A percentile compares a stretch with the other conserved stretches of the same genome.
phyloP scores from a whole-genome alignment of 306 rosid species.

The Crataegus laevigata region DNA sequence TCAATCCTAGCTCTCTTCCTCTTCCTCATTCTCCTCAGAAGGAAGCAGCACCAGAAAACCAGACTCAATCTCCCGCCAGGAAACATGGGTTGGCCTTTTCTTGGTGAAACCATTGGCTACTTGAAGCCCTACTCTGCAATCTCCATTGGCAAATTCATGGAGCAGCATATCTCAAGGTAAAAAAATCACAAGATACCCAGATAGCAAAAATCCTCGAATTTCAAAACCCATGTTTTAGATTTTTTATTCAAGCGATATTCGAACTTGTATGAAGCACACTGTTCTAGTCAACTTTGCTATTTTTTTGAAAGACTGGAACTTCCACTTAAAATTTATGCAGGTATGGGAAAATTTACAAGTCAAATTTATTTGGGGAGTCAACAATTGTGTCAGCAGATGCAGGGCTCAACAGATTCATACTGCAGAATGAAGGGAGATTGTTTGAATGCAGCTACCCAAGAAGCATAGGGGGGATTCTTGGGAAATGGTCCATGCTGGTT shows the following conservation, averaged over 20 bases:
- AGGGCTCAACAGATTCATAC: constrained; percentile 73
- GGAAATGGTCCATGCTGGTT: constrained; percentile 99
- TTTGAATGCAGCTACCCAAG: constrained; percentile 91
- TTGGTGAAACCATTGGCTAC: constrained; percentile 76
- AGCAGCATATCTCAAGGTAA: constrained; percentile 75
- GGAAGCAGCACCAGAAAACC: constrained; percentile 31
- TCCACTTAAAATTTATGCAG: constrained; percentile 24
- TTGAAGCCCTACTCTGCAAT: constrained; percentile 81
- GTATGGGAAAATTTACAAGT: constrained; percentile 86
- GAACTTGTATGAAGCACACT: not conserved
- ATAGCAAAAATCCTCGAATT: not conserved
- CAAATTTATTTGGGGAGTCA: constrained; percentile 77
- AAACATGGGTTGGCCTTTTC: constrained; percentile 86
- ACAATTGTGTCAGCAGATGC: constrained; percentile 93
- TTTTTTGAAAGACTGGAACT: not conserved
- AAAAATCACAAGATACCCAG: not conserved
- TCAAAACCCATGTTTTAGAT: constrained; percentile 5
- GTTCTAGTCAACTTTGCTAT: no score
- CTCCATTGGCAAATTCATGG: constrained; percentile 73
- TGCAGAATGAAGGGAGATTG: constrained; percentile 90
- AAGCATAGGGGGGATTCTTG: constrained; percentile 95
- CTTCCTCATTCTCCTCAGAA: constrained; percentile 47
- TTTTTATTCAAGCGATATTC: not conserved
- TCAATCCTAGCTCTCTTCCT: constrained; percentile 47
- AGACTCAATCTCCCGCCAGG: constrained; percentile 82